These are phyloP conservation scores for Clitocybe nebularis DNA, from an alignment of 1,284 basidiomycete species.

Conservation along the genomic window DNA sequence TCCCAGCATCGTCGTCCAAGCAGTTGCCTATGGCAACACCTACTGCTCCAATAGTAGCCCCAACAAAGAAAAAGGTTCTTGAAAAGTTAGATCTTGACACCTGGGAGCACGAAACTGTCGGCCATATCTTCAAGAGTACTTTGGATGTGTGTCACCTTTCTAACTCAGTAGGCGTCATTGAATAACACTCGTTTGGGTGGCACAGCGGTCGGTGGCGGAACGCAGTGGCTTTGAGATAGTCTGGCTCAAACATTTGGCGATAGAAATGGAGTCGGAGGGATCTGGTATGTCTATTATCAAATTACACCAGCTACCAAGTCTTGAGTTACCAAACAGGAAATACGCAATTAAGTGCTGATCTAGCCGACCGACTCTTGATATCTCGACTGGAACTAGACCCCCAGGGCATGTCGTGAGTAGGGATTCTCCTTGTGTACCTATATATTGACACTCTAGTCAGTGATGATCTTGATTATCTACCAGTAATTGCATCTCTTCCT, in stretches of 20 bases:
- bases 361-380: conserved; percentile 82
- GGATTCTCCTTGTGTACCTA: neutral
- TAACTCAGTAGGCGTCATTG: neutral
- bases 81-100: conserved; percentile 49
- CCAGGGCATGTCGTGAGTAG: conserved; percentile 63
- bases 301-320: conserved; percentile 11
- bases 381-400: conserved; percentile 84
- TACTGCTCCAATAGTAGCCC: conserved; percentile 24
- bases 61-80: conserved; percentile 46
- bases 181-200: conserved; percentile 7
- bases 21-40: conserved; percentile 28
- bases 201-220: conserved; percentile 69
- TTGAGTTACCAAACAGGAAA: conserved; percentile 23
- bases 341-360: conserved; percentile 47
- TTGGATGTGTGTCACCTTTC: conserved; percentile 57
- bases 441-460: conserved; percentile 31
- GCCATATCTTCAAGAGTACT: conserved; percentile 73
- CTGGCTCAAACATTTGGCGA: conserved; percentile 78
- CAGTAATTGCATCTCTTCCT: conserved; percentile 78
- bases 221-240: conserved; percentile 67
- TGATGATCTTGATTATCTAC: conserved; percentile 78
- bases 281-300: conserved; percentile 38
- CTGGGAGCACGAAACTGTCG: conserved; percentile 77
- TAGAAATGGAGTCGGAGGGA: conserved; percentile 71
- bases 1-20: conserved; percentile 21